Conservation (phyloP, 768 basidiomycete genomes). For the Collybia sordida region DNA sequence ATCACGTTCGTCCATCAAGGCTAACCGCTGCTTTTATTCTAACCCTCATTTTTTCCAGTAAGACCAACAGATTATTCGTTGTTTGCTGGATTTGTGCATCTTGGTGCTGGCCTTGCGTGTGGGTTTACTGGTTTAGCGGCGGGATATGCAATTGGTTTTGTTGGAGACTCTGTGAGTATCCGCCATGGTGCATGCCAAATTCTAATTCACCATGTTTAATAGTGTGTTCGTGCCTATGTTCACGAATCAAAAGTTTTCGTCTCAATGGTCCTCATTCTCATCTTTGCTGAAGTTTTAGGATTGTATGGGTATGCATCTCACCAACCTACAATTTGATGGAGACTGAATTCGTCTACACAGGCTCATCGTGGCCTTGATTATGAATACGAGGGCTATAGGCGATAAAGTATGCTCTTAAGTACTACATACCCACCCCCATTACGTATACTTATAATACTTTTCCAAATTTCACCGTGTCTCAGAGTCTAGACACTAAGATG, state of each 20-base stretch:
- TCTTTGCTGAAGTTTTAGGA: constrained; percentile 89
- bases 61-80: constrained; percentile 64
- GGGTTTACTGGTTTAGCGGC: constrained; percentile 91
- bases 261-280: constrained; percentile 84
- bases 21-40: constrained; percentile 5
- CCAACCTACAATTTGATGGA: background rate
- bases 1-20: constrained; percentile 31
- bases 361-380: constrained; percentile 86
- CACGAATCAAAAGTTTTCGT: constrained; percentile 5
- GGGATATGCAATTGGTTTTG: constrained; percentile 91
- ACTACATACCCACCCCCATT: background rate
- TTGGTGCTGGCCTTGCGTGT: constrained; percentile 89
- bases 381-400: constrained; percentile 76
- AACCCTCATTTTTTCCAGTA: constrained; percentile 41
- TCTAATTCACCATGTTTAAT: background rate
- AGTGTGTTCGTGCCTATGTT: constrained; percentile 17
- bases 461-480: background rate
- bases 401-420: constrained; percentile 28
- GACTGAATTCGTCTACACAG: constrained; percentile 18
- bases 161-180: constrained; percentile 84
- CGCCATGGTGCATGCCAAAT: background rate
- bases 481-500: background rate
- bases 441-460: background rate
- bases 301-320: constrained; percentile 66
- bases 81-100: constrained; percentile 74